These are phyloP conservation scores for Brassica balearica DNA, from an alignment of 441 rosid genomes.

Conservation along the genomic window DNA sequence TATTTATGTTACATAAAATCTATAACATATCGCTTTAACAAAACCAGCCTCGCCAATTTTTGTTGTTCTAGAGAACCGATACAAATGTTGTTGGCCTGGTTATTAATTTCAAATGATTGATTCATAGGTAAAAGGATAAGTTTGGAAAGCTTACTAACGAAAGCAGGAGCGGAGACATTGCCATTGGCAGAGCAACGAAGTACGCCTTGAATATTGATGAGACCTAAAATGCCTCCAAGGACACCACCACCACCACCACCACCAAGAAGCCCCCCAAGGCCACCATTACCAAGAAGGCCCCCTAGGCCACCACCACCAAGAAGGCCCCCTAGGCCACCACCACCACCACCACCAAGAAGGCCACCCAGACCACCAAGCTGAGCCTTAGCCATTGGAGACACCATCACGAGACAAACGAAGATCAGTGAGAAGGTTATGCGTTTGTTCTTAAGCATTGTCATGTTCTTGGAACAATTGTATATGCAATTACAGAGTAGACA, in stretches of 20 bases:
- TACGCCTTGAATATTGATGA: constrained; percentile 29
- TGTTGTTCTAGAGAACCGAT: neutral
- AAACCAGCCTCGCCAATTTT: neutral
- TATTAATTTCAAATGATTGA: constrained; percentile 6
- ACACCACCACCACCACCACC: constrained; percentile 33
- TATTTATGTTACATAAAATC: neutral
- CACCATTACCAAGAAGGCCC: constrained; percentile 27
- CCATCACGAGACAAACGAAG: constrained; percentile 34
- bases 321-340: constrained; percentile 19
- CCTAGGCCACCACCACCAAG: constrained; percentile 11
- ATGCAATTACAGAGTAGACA: neutral
- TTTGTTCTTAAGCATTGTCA: constrained; percentile 40
- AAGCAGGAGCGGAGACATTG: constrained; percentile 35
- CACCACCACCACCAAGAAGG: constrained; percentile 1
- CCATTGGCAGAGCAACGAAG: constrained; percentile 37
- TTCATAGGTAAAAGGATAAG: neutral
- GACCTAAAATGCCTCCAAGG: constrained; percentile 27
- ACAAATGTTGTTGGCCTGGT: constrained; percentile 6
- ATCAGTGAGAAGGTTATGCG: constrained; percentile 27
- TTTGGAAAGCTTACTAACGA: constrained; percentile 37
- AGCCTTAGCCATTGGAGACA: constrained; percentile 43
- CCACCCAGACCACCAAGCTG: constrained; percentile 39
- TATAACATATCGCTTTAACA: neutral
- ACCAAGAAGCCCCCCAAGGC: constrained; percentile 3
- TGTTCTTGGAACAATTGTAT: neutral